Conservation (phyloP, 371 early-diverging fungal species). For the Mycotypha africana region DNA sequence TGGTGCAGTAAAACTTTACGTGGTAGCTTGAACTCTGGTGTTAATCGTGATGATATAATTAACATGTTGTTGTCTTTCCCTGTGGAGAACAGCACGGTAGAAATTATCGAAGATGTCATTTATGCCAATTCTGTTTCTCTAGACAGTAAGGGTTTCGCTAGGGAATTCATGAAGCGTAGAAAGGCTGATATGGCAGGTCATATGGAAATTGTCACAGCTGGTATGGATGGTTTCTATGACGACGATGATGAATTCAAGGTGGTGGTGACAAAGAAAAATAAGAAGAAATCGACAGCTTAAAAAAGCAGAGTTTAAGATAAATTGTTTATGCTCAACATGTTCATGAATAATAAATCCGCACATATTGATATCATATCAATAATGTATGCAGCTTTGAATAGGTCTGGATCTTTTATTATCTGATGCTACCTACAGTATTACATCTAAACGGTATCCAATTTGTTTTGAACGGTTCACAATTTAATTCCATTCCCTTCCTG, state of each 20-base stretch:
- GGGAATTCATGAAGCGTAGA: slow-evolving; percentile 75
- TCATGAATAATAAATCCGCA: too few relatives aligned
- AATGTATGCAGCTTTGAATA: too few relatives aligned
- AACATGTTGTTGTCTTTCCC: slow-evolving; percentile 78
- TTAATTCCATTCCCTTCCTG: too few relatives aligned
- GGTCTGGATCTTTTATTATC: too few relatives aligned
- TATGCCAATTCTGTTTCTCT: slow-evolving; percentile 71
- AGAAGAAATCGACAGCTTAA: too few relatives aligned
- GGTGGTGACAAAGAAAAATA: slow-evolving; percentile 19
- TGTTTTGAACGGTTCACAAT: too few relatives aligned
- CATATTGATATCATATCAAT: too few relatives aligned
- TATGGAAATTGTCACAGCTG: slow-evolving; percentile 28
- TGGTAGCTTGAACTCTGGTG: slow-evolving; percentile 57
- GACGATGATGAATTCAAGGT: slow-evolving; percentile 23
- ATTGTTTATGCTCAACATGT: too few relatives aligned
- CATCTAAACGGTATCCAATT: too few relatives aligned
- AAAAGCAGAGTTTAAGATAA: too few relatives aligned
- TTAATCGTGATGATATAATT: slow-evolving; percentile 73
- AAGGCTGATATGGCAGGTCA: slow-evolving; percentile 64
- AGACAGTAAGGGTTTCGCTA: slow-evolving; percentile 75
- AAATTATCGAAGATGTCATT: slow-evolving; percentile 77
- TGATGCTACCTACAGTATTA: too few relatives aligned
- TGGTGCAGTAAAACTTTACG: slow-evolving; percentile 71
- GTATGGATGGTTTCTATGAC: slow-evolving; percentile 14
- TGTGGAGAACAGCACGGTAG: slow-evolving; percentile 60